Evolutionary conservation across 192 early-diverging fungal genomes (phyloP), one percentile per base, ranked within the genome.

Genomic region (Pilobolus umbonatus): DNA sequence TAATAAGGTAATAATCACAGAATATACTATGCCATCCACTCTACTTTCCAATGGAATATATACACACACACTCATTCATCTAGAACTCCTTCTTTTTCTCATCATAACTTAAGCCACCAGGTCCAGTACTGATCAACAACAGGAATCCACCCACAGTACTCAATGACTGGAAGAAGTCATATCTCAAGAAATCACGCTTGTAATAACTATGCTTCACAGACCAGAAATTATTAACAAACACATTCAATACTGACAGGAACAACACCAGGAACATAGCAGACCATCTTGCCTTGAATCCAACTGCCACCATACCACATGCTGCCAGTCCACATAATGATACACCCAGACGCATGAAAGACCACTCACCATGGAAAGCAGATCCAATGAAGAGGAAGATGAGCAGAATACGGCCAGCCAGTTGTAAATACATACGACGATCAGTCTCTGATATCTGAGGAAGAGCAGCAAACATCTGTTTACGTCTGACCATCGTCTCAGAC

Each of bases 121-220:
- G 86, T 46, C 94, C 95, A 46, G 95, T 80, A 67, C 90, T 97
- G 65, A 91, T 88, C 22, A 98, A 81, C 44, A 98, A 75, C 32
- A 98, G 77, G 68, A 98, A 92, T 36, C 96, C 96, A 49, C 96
- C 96, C 76, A 97, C 85, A 83, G 80, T 93, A 88, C 94, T 87
- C 89, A 98, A 81, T 1, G 90, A 97, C 74, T 98, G 95, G 87
- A 97, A 98, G 71, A 98, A 98, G 76, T 98, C 95, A 70, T 97
- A 98, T 72, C 95, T 90, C 61, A 94, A 86, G 70, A 96, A 98
- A 61, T 98, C 95, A 70, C 88, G 78, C 66, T 90, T 88, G 3
- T 85, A 83, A 46, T 90, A 88, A 44, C 75, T 78, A 51, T 85
- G 87, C 61, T 92, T 88, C 44, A 95, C 83, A 92, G 87, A 81